A percentile compares a stretch with the other conserved stretches of the same genome.
These are phyloP conservation scores for Pyrrhoderma noxium DNA, from an alignment of 1,284 basidiomycete species.

Conservation along the genomic window DNA sequence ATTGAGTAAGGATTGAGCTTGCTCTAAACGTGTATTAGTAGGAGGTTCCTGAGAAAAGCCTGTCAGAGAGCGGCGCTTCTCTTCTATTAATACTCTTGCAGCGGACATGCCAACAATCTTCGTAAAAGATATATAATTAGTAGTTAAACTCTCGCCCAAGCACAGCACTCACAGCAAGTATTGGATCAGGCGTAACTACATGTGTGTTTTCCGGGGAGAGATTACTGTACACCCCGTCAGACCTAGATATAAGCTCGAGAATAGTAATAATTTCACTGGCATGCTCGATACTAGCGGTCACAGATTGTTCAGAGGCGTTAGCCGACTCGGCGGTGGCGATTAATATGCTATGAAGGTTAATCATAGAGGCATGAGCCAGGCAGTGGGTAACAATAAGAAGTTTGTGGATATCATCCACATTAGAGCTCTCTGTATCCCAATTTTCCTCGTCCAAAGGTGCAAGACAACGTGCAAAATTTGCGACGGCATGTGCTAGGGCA, in stretches of 20 bases:
- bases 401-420: slow-evolving; percentile 18
- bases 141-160: not conserved
- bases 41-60: not conserved
- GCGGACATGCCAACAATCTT: slow-evolving; percentile 26
- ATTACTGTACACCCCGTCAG: slow-evolving; percentile 1
- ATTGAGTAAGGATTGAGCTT: slow-evolving; percentile 7
- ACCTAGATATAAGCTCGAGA: slow-evolving; percentile 20
- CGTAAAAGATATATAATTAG: not conserved
- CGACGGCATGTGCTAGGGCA: not conserved
- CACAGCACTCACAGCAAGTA: slow-evolving; percentile 24
- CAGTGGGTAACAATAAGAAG: slow-evolving; percentile 25
- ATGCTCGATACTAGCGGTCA: slow-evolving; percentile 22
- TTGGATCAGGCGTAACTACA: slow-evolving; percentile 20
- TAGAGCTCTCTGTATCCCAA: not conserved
- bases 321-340: no score
- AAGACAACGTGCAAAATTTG: slow-evolving; percentile 24
- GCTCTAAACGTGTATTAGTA: slow-evolving; percentile 8
- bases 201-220: slow-evolving; percentile 15
- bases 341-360: slow-evolving; percentile 29
- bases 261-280: slow-evolving; percentile 8
- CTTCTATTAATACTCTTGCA: slow-evolving; percentile 23
- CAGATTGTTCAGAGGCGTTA: slow-evolving; percentile 23
- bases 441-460: slow-evolving; percentile 20
- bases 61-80: slow-evolving; percentile 15
- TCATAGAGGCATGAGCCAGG: slow-evolving; percentile 29